Evolutionary conservation across 2,329 filamentous ascomycete genomes (phyloP).

Genomic region (Coniosporium tulheliwenetii): DNA sequence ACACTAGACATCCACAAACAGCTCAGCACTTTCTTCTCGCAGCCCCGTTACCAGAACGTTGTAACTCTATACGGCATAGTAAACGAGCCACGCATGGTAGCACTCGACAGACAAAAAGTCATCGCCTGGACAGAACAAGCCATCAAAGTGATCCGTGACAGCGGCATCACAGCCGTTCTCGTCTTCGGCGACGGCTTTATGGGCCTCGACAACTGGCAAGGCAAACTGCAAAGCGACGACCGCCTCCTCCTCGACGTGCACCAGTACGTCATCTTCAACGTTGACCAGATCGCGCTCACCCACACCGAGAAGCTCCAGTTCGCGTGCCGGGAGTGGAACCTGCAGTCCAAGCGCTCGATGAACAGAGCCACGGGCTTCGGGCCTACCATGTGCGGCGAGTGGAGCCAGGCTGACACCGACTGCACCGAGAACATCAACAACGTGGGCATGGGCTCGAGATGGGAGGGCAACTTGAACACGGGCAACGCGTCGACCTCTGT

Average conservation of each 20-base stretch:
- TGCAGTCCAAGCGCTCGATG: constrained; percentile 59
- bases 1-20: constrained; percentile 78
- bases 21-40: constrained; percentile 82
- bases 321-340: constrained; percentile 74
- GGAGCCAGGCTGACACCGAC: constrained; percentile 95
- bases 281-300: constrained; percentile 63
- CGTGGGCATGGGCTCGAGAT: constrained; percentile 73
- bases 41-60: constrained; percentile 82
- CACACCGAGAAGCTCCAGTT: constrained; percentile 77
- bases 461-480: constrained; percentile 73
- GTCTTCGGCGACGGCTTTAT: constrained; percentile 94
- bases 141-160: constrained; percentile 55
- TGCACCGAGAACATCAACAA: constrained; percentile 80
- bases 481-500: constrained; percentile 47
- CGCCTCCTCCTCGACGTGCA: constrained; percentile 86
- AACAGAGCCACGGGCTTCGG: constrained; percentile 69
- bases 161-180: constrained; percentile 57
- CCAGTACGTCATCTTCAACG: constrained; percentile 97
- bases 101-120: constrained; percentile 49
- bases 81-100: constrained; percentile 80
- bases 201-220: constrained; percentile 82
- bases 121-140: constrained; percentile 66
- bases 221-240: constrained; percentile 50
- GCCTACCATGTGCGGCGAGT: constrained; percentile 88
- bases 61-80: constrained; percentile 84